Evolutionary conservation across 140 eudicot species (phyloP), one percentile per base, ranked within the genome.

Genomic region (Flaveria floridana): DNA sequence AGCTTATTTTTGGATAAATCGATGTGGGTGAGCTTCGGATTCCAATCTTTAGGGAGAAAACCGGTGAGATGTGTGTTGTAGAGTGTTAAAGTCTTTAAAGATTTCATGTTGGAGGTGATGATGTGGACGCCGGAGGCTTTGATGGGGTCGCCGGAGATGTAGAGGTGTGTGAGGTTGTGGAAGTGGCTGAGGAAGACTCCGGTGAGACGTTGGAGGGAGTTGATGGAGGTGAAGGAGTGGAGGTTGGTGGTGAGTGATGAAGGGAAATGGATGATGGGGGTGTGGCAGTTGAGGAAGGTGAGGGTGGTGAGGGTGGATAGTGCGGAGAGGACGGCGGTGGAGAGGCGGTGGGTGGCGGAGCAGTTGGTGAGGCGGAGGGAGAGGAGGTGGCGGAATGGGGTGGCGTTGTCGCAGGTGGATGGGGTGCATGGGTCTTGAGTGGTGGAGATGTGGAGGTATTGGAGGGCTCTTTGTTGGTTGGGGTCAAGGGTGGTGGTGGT

Each of bases 301-400:
- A 94, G 80, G 77, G 89, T 63, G 66, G 86, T 83, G 83, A 94
- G 90, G 34, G 97, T 78, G 78, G 90, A 85, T 83, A 94, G 86
- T 61, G 92, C 61, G 78, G 86, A 75, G 82, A 91, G 95, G 77
- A 87, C 79, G 50, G 95, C 68, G 80, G 70, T 64, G 82, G 97
- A 83, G 47, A 94, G 77, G 21, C 68, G 80, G 73, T 85, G 82
- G 76, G 87, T 85, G 73, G 76, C 59, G 63, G 95, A 74, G 87
- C 99, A 94, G 87, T 86, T 84, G 42, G 87, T 46, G 84, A 94
- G 97, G 70, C 78, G 82, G 83, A 94, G 95, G 77, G 95, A 82
- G 81, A 77, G 61, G 79, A 94, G 89, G 90, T 91, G 96, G 89
- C 87, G 88, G 82, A 82, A 90, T 58, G 97, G 96, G 70, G 83